These are phyloP conservation scores for Micromonas pusilla DNA, from an alignment of 139 green algal genomes.

Conservation along the genomic window DNA sequence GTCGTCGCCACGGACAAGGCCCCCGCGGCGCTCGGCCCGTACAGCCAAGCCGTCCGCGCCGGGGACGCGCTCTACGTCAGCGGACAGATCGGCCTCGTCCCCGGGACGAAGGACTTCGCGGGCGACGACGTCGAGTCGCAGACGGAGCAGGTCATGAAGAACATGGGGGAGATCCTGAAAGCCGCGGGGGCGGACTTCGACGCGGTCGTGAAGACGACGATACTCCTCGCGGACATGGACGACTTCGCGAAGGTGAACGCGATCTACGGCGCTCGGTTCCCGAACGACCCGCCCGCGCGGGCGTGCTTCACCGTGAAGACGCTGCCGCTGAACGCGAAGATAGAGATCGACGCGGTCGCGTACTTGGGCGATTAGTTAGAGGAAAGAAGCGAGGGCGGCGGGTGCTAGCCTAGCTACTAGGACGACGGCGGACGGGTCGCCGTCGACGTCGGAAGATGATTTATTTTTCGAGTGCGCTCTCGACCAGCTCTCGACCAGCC, in stretches of 20 bases:
- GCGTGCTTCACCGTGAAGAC: constrained; percentile 82
- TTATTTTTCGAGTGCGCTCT: too few relatives aligned
- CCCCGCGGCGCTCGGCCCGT: constrained; percentile 85
- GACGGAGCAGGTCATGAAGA: constrained; percentile 78
- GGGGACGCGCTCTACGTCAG: constrained; percentile 78
- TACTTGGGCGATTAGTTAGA: not conserved
- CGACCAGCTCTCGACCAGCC: too few relatives aligned
- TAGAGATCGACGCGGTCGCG: constrained; percentile 77
- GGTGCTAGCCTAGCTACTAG: too few relatives aligned
- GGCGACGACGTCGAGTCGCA: constrained; percentile 63
- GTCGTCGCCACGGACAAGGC: constrained; percentile 66
- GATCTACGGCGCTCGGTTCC: constrained; percentile 78
- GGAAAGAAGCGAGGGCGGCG: too few relatives aligned
- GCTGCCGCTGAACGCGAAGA: constrained; percentile 65
- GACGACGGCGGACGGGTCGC: too few relatives aligned
- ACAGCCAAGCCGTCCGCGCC: constrained; percentile 78
- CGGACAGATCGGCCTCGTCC: constrained; percentile 78
- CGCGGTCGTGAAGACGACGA: constrained; percentile 94
- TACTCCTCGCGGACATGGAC: constrained; percentile 81
- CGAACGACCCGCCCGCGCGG: constrained; percentile 69
- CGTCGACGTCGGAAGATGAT: too few relatives aligned
- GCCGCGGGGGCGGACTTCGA: constrained; percentile 66
- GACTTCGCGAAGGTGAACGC: constrained; percentile 91
- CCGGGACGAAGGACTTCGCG: constrained; percentile 81
- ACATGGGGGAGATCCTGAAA: constrained; percentile 85